Evolutionary conservation across 805 yeast genomes (phyloP).

Genomic region (Wickerhamiella parazyma): DNA sequence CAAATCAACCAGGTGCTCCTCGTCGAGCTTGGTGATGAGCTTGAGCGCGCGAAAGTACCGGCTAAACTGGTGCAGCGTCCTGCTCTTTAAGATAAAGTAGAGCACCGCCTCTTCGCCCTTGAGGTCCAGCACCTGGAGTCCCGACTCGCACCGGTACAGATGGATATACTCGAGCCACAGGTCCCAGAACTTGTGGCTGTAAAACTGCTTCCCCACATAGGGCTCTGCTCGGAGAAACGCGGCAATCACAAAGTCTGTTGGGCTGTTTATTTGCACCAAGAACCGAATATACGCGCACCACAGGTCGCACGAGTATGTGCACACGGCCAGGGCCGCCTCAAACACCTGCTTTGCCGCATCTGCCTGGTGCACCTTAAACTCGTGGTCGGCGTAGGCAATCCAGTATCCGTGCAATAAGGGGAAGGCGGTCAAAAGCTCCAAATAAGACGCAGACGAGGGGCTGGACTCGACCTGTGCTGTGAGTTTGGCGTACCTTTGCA

Average conservation of each 20-base stretch:
- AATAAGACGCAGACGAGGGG: conserved; percentile 11
- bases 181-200: conserved; percentile 78
- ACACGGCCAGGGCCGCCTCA: conserved; percentile 25
- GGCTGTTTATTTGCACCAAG: conserved; percentile 19
- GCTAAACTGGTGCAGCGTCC: conserved; percentile 63
- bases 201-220: conserved; percentile 54
- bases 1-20: conserved; percentile 32
- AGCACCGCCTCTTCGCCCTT: conserved; percentile 4
- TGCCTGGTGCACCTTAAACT: conserved; percentile 24
- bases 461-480: neutral
- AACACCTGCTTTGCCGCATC: conserved; percentile 25
- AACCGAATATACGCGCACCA: conserved; percentile 30
- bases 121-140: neutral
- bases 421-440: conserved; percentile 22
- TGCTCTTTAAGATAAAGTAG: neutral
- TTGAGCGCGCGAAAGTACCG: conserved; percentile 42
- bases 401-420: conserved; percentile 32
- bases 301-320: conserved; percentile 24
- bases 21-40: conserved; percentile 21
- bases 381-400: conserved; percentile 29
- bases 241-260: conserved; percentile 15
- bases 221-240: conserved; percentile 36
- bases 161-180: conserved; percentile 49
- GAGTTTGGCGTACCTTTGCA: neutral
- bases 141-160: conserved; percentile 13